Evolutionary conservation across 495 filamentous ascomycete species (phyloP), one percentile per base, ranked within the genome.

Genomic region (Podospora pseudoanserina): DNA sequence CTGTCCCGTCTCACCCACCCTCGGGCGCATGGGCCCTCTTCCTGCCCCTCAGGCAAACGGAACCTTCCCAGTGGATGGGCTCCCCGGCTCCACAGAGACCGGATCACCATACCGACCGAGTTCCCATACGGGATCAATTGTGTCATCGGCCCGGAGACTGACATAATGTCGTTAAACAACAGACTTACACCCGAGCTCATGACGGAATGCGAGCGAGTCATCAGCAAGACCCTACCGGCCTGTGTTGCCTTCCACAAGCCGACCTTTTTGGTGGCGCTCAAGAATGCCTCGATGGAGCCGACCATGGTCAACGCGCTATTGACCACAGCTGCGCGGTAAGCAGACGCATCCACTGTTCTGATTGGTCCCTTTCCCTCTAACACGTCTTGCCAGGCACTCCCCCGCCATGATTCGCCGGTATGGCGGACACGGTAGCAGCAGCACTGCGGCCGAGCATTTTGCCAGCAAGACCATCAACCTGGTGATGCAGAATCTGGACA

Each of bases 241-340:
- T 84, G 81, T 67, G 79, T 84, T 54, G 82, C 81, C 59, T 84
- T 84, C 72, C 82, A 84, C 75, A 84, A 84, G 73, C 81, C 82
- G 59, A 82, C 82, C 5, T 83, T 83, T 65, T 65, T 84, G 49
- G 79, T 82, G 72, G 81, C 84, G 70, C 76, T 84, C 23, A 83
- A 84, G 78, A 82, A 77, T 49, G 72, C 73, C 6, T 75, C 76
- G 18, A 78, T 84, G 63, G 82, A 84, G 44, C 76, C 76, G 4
- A 79, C 78, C 54, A 82, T 84, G 69, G 77, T 84, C 39, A 82
- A 83, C 61, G 81, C 81, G 16, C 76, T 84, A 20, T 73, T 84
- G 19, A 82, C 82, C 23, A 81, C 77, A 3, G 82, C 80, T 57
- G 81, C 82, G 58, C 77, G 82, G 82, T 84, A 78, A 68, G 82